Percentiles rank a stretch among this genome's conserved stretches.
phyloP scores from a whole-genome alignment of 768 basidiomycete genomes.

The Myochromella boudieri region DNA sequence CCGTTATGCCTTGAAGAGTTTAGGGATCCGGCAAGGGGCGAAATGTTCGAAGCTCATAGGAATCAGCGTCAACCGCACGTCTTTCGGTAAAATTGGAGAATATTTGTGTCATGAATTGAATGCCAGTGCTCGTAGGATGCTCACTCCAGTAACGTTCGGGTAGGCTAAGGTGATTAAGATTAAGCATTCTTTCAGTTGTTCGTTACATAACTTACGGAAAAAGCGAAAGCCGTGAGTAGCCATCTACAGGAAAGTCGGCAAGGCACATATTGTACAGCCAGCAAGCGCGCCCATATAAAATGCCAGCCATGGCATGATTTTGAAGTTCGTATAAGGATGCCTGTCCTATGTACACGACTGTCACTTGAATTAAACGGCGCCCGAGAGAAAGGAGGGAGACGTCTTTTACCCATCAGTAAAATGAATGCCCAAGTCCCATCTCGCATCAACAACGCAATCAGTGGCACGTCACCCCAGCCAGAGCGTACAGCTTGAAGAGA shows the following conservation, averaged over 20 bases:
- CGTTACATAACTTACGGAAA: conserved; percentile 23
- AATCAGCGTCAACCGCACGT: no score
- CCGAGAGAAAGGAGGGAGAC: background rate
- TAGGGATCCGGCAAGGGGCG: no score
- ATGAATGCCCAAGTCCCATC: conserved; percentile 47
- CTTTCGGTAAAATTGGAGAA: conserved; percentile 6
- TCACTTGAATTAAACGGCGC: conserved; percentile 15
- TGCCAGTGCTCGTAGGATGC: conserved; percentile 26
- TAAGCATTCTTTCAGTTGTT: conserved; percentile 21
- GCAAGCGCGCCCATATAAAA: conserved; percentile 29
- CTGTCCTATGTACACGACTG: conserved; percentile 27
- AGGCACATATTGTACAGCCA: background rate
- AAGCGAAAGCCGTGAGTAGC: conserved; percentile 33
- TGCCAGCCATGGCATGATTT: conserved; percentile 26
- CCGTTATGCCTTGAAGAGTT: background rate
- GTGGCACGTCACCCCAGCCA: conserved; percentile 41
- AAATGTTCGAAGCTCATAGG: no score
- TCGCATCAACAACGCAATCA: conserved; percentile 39
- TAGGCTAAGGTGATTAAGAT: conserved; percentile 27
- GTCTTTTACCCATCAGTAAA: conserved; percentile 34
- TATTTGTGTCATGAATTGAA: conserved; percentile 28
- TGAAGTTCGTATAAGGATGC: conserved; percentile 23
- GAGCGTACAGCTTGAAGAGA: conserved; percentile 30
- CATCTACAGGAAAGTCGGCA: conserved; percentile 23
- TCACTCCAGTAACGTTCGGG: conserved; percentile 11